phyloP scores from a whole-genome alignment of 495 filamentous ascomycete genomes.

The Xeromyces bisporus region DNA sequence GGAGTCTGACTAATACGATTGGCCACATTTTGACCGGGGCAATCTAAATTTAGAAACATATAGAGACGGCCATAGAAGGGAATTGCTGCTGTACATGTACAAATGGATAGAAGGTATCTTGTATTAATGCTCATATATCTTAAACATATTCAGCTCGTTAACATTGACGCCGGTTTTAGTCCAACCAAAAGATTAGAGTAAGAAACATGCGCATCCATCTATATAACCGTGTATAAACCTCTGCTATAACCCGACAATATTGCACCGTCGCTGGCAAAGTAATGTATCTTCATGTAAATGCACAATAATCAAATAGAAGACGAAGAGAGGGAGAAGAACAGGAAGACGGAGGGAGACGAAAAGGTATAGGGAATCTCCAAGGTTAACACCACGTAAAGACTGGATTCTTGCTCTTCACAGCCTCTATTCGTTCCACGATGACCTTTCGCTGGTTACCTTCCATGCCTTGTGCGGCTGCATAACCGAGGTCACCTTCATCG shows the following conservation, averaged over 20 bases:
- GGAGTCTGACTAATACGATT: no score
- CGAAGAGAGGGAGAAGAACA: background rate
- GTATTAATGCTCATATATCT: no score
- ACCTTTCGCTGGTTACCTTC: conserved; percentile 79
- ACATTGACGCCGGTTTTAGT: background rate
- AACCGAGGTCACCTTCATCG: conserved; percentile 87
- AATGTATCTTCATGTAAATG: background rate
- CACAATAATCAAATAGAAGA: conserved; percentile 5
- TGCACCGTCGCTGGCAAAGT: background rate
- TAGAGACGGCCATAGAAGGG: no score
- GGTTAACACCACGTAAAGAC: conserved; percentile 93
- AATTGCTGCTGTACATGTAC: no score
- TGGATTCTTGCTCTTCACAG: conserved; percentile 86
- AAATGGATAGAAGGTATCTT: no score
- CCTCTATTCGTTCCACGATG: conserved; percentile 88
- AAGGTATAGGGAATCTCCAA: background rate
- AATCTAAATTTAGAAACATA: no score
- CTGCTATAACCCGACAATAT: no score
- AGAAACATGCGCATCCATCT: no score
- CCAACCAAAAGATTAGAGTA: background rate
- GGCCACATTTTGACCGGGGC: no score
- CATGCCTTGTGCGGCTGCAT: conserved; percentile 84
- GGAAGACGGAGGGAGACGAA: conserved; percentile 1
- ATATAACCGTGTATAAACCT: no score
- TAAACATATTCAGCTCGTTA: no score